Evolutionary conservation across 2,329 filamentous ascomycete genomes (phyloP), one percentile per base, ranked within the genome.

Genomic region (Diaporthe batatas): DNA sequence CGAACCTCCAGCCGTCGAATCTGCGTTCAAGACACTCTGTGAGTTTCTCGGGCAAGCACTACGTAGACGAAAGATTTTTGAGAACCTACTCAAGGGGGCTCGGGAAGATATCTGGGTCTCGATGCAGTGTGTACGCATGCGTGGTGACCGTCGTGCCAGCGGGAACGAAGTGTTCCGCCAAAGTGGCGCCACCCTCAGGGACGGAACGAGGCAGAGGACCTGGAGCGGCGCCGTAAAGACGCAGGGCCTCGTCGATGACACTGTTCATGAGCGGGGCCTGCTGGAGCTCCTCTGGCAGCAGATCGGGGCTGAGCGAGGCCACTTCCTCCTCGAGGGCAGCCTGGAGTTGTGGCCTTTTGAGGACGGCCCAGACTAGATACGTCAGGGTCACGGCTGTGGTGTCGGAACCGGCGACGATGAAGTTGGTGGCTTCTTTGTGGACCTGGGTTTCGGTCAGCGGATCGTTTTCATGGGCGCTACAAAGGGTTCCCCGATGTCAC

Each of bases 361-460:
- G 71, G 21, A 78, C 73, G 0, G 77, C 77, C 78, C 78, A 82
- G 7, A 80, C 71, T 1, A 82, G 72, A 71, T 84, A 85, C 0
- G 83, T 84, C 59, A 85, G 57, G 0, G 82, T 83, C 5, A 80
- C 76, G 1, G 83, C 80, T 0, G 84, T 84, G 1, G 83, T 85
- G 65, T 84, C 84, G 14, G 80, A 82, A 1, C 83, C 84, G 8
- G 83, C 84, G 10, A 83, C 70, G 55, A 85, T 85, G 68, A 82
- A 82, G 1, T 70, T 77, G 14, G 78, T 76, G 0, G 83, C 83
- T 64, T 85, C 81, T 2, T 73, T 69, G 18, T 70, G 51, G 7
- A 67, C 62, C 62, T 4, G 11, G 11, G 1, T 4, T 16, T 14
- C 4, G 12, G 47, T 67, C n/a, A 51, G n/a, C 6, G 18, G 3